Evolutionary conservation across 139 green algal species (phyloP).

Genomic region (Pleodorina starrii): DNA sequence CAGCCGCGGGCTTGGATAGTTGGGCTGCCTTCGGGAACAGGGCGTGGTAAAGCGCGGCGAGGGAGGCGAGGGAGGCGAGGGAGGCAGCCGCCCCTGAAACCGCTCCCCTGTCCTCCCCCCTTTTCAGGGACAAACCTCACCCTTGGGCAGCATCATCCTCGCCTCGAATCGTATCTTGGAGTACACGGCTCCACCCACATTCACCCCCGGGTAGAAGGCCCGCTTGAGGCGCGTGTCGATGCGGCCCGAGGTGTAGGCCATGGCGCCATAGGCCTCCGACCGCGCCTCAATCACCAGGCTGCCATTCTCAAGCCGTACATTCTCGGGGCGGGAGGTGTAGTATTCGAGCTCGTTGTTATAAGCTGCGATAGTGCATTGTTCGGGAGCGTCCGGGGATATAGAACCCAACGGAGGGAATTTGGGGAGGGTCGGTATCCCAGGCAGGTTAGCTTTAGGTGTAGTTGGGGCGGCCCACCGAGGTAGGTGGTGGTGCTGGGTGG

Average conservation of each 20-base stretch:
- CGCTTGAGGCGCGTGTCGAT: conserved; percentile 17
- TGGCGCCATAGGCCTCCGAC: not conserved
- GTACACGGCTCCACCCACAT: not conserved
- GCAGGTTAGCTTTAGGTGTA: too few species aligned
- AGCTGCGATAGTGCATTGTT: not conserved
- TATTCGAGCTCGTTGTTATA: conserved; percentile 15
- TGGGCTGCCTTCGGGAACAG: too few species aligned
- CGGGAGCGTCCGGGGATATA: too few species aligned
- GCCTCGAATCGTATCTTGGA: not conserved
- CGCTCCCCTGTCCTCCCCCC: too few species aligned
- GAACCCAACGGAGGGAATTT: not conserved
- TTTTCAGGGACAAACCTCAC: too few species aligned
- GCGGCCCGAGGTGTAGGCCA: not conserved
- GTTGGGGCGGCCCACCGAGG: too few species aligned
- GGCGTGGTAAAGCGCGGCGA: too few species aligned
- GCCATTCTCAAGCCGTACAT: conserved; percentile 7
- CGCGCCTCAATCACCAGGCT: not conserved
- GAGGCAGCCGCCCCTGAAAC: too few species aligned
- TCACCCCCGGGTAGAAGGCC: conserved; percentile 4
- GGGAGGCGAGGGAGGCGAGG: too few species aligned
- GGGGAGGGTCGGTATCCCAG: not conserved
- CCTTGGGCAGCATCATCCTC: not conserved
- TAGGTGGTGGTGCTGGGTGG: too few species aligned
- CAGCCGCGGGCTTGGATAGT: too few species aligned
- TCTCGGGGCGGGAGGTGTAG: not conserved